Conservation (phyloP, 352 stramenopile genomes). For the Pythium insidiosum region DNA sequence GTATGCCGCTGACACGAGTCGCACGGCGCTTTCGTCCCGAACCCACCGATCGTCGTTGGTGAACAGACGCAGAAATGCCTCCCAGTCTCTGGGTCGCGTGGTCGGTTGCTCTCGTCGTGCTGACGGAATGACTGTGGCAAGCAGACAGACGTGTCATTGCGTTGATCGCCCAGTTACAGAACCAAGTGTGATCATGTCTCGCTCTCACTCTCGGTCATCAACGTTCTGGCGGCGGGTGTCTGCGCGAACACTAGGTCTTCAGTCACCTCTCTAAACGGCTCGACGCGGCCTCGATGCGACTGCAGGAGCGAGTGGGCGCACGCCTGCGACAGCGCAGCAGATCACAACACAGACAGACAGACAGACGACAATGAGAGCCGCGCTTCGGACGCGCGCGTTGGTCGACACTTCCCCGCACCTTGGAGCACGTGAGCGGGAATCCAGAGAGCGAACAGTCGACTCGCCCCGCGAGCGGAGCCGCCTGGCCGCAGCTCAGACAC, state of each 20-base stretch:
- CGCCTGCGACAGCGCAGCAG: neutral
- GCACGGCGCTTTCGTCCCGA: slow-evolving; percentile 20
- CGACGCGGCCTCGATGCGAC: neutral
- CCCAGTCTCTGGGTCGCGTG: slow-evolving; percentile 19
- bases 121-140: slow-evolving; percentile 1
- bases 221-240: slow-evolving; percentile 22
- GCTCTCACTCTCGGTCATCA: slow-evolving; percentile 36
- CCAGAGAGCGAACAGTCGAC: slow-evolving; percentile 23
- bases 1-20: slow-evolving; percentile 58
- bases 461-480: slow-evolving; percentile 9
- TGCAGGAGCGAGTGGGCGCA: neutral
- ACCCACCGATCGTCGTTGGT: slow-evolving; percentile 21
- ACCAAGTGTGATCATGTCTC: too few species aligned
- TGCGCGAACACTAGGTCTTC: neutral
- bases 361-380: too few species aligned
- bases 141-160: too few species aligned
- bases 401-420: slow-evolving; percentile 25
- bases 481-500: slow-evolving; percentile 36
- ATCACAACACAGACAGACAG: too few species aligned
- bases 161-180: neutral
- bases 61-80: slow-evolving; percentile 35
- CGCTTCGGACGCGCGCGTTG: too few species aligned
- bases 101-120: neutral
- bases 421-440: slow-evolving; percentile 43
- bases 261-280: neutral